phyloP scores from a whole-genome alignment of 2,329 filamentous ascomycete species.

The Epichloe hybrida region DNA sequence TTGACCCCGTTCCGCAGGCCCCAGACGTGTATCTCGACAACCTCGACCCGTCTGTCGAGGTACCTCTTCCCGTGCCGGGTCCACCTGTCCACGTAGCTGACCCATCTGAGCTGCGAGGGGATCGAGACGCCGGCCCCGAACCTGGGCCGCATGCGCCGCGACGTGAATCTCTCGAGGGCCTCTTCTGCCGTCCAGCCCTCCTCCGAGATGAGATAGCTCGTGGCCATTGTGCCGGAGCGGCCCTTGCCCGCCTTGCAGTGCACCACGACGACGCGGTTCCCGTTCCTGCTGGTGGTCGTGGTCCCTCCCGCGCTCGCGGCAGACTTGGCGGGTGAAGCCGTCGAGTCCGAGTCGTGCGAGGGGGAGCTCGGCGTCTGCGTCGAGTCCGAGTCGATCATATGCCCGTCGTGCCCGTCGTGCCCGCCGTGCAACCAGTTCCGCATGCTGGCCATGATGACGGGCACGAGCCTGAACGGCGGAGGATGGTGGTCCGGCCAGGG shows the following conservation, averaged over 20 bases:
- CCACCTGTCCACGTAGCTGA: slow-evolving; percentile 84
- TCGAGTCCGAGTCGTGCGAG: too few relatives aligned
- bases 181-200: slow-evolving; percentile 47
- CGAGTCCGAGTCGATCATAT: too few relatives aligned
- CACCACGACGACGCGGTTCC: slow-evolving; percentile 64
- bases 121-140: slow-evolving; percentile 92
- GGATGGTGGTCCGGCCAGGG: slow-evolving; percentile 97
- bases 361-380: background rate
- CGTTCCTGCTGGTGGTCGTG: slow-evolving; percentile 18
- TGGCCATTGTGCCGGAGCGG: slow-evolving; percentile 74
- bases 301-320: background rate
- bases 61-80: slow-evolving; percentile 62
- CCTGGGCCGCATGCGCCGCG: slow-evolving; percentile 73
- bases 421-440: slow-evolving; percentile 63
- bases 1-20: slow-evolving; percentile 80
- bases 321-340: background rate
- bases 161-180: slow-evolving; percentile 50
- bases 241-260: slow-evolving; percentile 98
- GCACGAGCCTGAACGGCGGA: slow-evolving; percentile 79
- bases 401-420: too few relatives aligned
- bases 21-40: slow-evolving; percentile 83
- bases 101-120: slow-evolving; percentile 77
- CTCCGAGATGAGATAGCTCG: slow-evolving; percentile 81
- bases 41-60: slow-evolving; percentile 67
- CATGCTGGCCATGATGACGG: slow-evolving; percentile 85